Conservation (phyloP, 2,329 filamentous ascomycete genomes). For the Lasiodiplodia hormozganensis region DNA sequence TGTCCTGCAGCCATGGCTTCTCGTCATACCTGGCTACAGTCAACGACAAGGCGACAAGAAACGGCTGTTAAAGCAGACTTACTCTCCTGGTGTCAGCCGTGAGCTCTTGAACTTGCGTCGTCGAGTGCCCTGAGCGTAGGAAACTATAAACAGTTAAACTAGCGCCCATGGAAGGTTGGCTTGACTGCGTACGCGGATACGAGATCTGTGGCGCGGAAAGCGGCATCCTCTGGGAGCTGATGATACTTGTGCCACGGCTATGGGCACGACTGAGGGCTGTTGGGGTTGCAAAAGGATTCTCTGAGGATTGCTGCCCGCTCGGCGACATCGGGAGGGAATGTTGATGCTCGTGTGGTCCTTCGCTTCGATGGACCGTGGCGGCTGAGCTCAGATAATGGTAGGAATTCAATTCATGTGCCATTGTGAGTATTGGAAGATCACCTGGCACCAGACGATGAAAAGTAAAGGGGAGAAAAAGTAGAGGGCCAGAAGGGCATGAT, state of each 20-base stretch:
- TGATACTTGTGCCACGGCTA: constrained; percentile 2
- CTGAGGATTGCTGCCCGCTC: background rate
- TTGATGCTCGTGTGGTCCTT: background rate
- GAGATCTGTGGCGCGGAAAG: background rate
- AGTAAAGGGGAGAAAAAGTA: no score
- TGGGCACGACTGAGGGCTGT: background rate
- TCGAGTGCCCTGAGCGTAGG: background rate
- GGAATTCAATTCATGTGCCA: background rate
- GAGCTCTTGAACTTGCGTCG: constrained; percentile 44
- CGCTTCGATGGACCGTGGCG: background rate
- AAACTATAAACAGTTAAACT: background rate
- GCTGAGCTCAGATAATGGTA: background rate
- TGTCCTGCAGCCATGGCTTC: constrained; percentile 49
- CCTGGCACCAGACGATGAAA: no score
- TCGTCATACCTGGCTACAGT: constrained; percentile 41
- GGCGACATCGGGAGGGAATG: background rate
- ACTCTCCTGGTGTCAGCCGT: constrained; percentile 36
- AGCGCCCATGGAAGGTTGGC: no score
- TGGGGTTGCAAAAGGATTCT: background rate
- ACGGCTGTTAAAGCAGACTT: background rate
- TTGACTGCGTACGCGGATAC: background rate
- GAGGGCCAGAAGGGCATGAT: no score
- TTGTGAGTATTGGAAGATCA: background rate
- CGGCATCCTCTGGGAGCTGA: constrained; percentile 2
- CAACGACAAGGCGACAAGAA: background rate